Base-by-base conservation (phyloP, 495 filamentous ascomycete species). In the Talaromyces ruber region DNA sequence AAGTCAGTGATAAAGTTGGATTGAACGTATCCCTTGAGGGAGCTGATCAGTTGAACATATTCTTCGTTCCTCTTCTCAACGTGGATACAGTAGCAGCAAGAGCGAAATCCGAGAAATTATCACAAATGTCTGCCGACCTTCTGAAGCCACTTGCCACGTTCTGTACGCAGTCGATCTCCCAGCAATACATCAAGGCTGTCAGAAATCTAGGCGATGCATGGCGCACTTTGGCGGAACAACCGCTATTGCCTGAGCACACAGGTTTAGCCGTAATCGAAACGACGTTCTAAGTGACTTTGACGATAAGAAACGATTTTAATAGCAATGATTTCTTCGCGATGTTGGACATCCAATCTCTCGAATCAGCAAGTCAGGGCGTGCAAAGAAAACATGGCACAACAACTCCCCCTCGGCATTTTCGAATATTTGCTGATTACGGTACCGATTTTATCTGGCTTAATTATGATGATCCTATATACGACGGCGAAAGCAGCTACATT, bases 361-460 rank as follows among this genome's bases (percentile, higher is more conserved):
- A 32, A 14, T 29, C 59, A 22, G 57, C 45, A 11, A 22, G 59
- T 32, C 26, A 57, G 34, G 12, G 26, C 0, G 21, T 25, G 12
- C 43, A 24, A 32, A 12, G 24, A 2, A 26, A 26, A 26, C 55
- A 39, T n/a, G 24, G 24, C 6, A 34, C 55, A 24, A 30, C 39
- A 29, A 39, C 50, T 11, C 8, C 24, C 3, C 64, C 55, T 8
- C 63, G 62, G 1, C 64, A 64, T 37, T 67, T 65, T 28, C 64
- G 63, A 14, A 70, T 68, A 47, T 64, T 63, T 58, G 53, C 66
- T 24, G 68, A 68, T n/a, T 64, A 62, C 56, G 63, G 64, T 24
- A 65, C 65, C 11, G 62, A 61, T n/a, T 67, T 71, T 28, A 58
- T 71, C 22, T 67, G 60, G 65, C 62, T 60, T 30, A 55, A 63